Base-by-base conservation (phyloP, 768 basidiomycete genomes). In the Butyriboletus loyo region DNA sequence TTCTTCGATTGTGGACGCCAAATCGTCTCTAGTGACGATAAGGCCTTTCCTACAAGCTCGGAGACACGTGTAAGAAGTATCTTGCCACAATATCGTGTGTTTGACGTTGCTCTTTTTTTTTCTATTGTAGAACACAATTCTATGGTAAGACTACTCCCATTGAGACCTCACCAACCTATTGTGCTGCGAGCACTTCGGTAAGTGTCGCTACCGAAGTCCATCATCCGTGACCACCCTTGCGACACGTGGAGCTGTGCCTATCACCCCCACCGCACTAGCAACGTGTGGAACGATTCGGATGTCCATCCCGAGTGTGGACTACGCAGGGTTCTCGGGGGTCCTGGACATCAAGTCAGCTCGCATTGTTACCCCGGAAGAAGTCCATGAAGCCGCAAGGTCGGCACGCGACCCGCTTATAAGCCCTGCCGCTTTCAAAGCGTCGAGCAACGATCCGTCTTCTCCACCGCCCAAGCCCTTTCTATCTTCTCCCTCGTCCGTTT, bases 371-470 rank as follows among this genome's bases (percentile, higher is more conserved):
- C 65, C 64, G 57, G 61, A 63, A 57, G 55, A 59, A 58, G 47
- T 11, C 14, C 40, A 36, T 15, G 38, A 44, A 45, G 49, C 66
- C 64, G 64, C 65, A 58, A 61, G 65, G 64, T 55, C n/a, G 49
- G 54, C 66, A 68, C 52, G 66, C 63, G 53, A 61, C 51, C 25
- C 44, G 52, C 55, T 61, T 68, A 68, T 47, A 68, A 66, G 31
- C 61, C 64, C 44, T 57, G 40, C 52, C 56, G 44, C 46, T 25
- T 48, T 46, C 50, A 52, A 37, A 21, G 22, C 37, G 21, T 52
- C 36, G 50, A 53, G 3, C 35, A 65, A 57, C 54, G 50, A 55
- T 49, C 50, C 58, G 53, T 57, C 41, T 60, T 44, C 38, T 43
- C 44, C 13, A 41, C 63, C 44, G 54, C 50, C 17, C 42, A 52